Base-by-base conservation (phyloP, 2,329 filamentous ascomycete genomes). In the Sporothrix pallida region DNA sequence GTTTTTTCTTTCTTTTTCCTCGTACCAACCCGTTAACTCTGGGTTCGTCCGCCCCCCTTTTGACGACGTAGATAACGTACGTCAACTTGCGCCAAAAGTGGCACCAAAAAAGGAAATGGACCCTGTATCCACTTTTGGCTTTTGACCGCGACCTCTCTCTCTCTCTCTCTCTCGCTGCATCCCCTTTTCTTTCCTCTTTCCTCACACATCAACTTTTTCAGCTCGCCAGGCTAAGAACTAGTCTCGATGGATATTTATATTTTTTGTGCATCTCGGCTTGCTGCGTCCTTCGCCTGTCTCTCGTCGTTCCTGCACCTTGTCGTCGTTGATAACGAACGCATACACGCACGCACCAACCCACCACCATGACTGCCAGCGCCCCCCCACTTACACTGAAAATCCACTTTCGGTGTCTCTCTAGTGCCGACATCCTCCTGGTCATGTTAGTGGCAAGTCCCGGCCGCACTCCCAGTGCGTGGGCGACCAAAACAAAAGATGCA, bases 261-360 rank as follows among this genome's bases (percentile, higher is more conserved):
- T 63, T 60, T 63, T 44, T 8, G 31, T 44, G 31, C 37, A n/a
- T 17, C 26, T 10, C 15, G 6, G 1, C 15, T 42, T 63, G 58
- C 17, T 48, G 17, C 37, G 20, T 65, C 37, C 62, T 65, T 13
- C 15, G 62, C 10, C 54, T 26, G 23, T 26, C 23, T 58, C 20
- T 63, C 23, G 12, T 2, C 4, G 3, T 20, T 13, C 56, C 56
- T 63, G 17, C 60, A 63, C 60, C 26, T 63, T 17, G 31, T 63
- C 60, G 62, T 48, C 63, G 42, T 50, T 69, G 65, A 69, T 69
- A 69, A 69, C 48, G 65, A 69, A 52, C 46, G 26, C 65, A 68
- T 23, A 68, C n/a, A 68, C 63, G 63, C 44, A 68, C 63, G 20
- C 60, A 65, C 63, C 44, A 68, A 20, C 63, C 48, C 17, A 63